Percentiles rank a stretch among this genome's conserved stretches.
Evolutionary conservation across 306 rosid species (phyloP).

Genomic region (Prunus dulcis): DNA sequence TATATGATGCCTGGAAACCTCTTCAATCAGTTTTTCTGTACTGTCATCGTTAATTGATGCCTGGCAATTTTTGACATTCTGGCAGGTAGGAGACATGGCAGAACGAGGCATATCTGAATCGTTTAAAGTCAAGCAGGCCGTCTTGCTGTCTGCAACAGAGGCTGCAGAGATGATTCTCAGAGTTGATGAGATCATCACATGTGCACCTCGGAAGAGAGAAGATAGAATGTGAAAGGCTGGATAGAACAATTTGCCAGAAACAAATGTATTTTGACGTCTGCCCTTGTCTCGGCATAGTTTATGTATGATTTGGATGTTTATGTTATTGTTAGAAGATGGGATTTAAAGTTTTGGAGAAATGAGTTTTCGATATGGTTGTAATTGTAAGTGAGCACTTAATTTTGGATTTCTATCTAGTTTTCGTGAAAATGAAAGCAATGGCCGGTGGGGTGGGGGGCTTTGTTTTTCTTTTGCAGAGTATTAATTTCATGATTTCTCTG

Average conservation of each 20-base stretch:
- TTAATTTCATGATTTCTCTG: too few relatives aligned
- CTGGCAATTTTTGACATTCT: constrained; percentile 2
- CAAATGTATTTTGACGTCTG: constrained; percentile 6
- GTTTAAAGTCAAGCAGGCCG: constrained; percentile 92
- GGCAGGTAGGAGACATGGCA: constrained; percentile 89
- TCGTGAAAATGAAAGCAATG: too few relatives aligned
- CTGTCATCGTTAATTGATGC: neutral
- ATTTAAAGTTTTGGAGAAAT: neutral
- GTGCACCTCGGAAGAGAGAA: constrained; percentile 97
- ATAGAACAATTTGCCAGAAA: constrained; percentile 6
- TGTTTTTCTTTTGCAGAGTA: too few relatives aligned
- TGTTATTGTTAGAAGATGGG: constrained; percentile 6
- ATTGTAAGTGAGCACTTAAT: neutral
- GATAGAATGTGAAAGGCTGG: constrained; percentile 66
- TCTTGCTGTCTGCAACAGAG: constrained; percentile 88
- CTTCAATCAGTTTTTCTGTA: neutral
- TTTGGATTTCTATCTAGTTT: neutral
- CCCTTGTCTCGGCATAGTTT: constrained; percentile 7
- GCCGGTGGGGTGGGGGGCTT: too few relatives aligned
- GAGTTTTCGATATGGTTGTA: neutral
- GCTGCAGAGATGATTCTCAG: constrained; percentile 98
- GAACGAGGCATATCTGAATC: constrained; percentile 77
- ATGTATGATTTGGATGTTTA: neutral
- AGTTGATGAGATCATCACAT: constrained; percentile 93
- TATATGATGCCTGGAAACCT: neutral